A percentile compares a stretch with the other conserved stretches of the same genome.
phyloP scores from a whole-genome alignment of 139 green algal species.

The Chlorella sp. region DNA sequence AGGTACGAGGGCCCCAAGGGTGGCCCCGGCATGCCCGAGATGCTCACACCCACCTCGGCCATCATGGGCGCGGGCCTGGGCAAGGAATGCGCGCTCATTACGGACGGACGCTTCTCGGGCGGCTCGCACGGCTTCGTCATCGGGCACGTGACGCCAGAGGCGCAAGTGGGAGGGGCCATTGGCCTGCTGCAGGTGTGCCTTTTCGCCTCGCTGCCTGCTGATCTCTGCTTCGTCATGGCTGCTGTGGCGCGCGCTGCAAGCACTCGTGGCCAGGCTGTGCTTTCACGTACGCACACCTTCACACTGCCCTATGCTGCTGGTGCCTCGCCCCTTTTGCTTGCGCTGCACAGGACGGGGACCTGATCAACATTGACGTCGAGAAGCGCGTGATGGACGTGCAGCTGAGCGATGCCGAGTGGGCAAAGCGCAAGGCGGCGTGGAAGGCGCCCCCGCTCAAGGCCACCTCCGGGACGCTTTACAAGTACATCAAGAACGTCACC shows the following conservation, averaged over 20 bases:
- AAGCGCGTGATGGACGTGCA: slow-evolving; percentile 74
- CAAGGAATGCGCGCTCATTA: slow-evolving; percentile 93
- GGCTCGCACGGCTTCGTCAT: slow-evolving; percentile 98
- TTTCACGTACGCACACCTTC: too few relatives aligned
- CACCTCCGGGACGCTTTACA: slow-evolving; percentile 87
- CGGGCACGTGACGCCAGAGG: slow-evolving; percentile 93
- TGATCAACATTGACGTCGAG: slow-evolving; percentile 84
- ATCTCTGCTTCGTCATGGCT: too few relatives aligned
- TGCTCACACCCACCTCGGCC: slow-evolving; percentile 93
- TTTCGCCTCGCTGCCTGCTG: too few relatives aligned
- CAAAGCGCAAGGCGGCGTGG: slow-evolving; percentile 58
- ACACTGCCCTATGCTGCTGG: too few relatives aligned
- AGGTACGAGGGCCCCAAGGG: slow-evolving; percentile 94
- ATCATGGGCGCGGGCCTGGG: slow-evolving; percentile 98
- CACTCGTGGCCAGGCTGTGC: too few relatives aligned
- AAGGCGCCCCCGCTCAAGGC: slow-evolving; percentile 75
- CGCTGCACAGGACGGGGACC: slow-evolving; percentile 85
- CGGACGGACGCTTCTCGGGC: slow-evolving; percentile 94
- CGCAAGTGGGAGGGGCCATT: slow-evolving; percentile 87
- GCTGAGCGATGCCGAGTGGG: slow-evolving; percentile 68
- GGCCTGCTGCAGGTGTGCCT: slow-evolving; percentile 66
- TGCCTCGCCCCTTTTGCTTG: too few relatives aligned
- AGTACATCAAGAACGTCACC: slow-evolving; percentile 94
- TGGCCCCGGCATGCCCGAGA: slow-evolving; percentile 97
- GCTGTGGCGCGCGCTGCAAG: too few relatives aligned